Evolutionary conservation across 805 yeast genomes (phyloP).

Genomic region (Myxozyma udenii): DNA sequence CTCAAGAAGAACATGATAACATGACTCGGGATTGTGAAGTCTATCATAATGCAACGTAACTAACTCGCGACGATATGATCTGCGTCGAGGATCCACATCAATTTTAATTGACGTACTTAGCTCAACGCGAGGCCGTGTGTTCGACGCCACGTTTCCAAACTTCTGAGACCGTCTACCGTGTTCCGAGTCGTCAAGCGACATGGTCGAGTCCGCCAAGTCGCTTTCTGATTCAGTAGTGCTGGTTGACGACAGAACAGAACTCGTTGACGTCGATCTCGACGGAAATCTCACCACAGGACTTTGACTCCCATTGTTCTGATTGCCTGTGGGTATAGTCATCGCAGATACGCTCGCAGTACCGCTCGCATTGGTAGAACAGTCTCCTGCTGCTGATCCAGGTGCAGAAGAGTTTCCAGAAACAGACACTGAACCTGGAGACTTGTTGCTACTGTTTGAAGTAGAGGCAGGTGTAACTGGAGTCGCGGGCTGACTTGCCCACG

Average conservation of each 20-base stretch:
- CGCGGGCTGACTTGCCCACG: not conserved
- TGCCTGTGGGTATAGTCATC: not conserved
- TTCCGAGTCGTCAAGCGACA: conserved; percentile 19
- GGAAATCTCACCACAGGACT: not conserved
- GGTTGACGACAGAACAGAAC: conserved; percentile 1
- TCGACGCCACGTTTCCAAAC: conserved; percentile 7
- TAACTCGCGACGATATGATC: conserved; percentile 74
- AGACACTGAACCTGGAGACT: too few species aligned
- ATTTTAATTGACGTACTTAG: conserved; percentile 64
- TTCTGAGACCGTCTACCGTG: conserved; percentile 16
- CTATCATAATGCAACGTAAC: conserved; percentile 84
- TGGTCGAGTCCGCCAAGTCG: conserved; percentile 20
- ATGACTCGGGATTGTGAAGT: conserved; percentile 91
- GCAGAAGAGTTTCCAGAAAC: not conserved
- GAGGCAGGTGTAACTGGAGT: not conserved
- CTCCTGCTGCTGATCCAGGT: conserved; percentile 4
- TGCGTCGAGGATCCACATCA: conserved; percentile 69
- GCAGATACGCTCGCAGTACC: not conserved
- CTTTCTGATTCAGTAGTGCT: conserved; percentile 1
- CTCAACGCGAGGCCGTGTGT: conserved; percentile 42
- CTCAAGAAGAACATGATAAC: conserved; percentile 85
- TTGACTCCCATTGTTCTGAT: not conserved
- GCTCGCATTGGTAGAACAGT: not conserved
- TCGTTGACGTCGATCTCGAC: not conserved
- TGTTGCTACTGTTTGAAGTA: not conserved